Evolutionary conservation across 2,329 filamentous ascomycete genomes (phyloP).

Genomic region (Orbilia quercus): DNA sequence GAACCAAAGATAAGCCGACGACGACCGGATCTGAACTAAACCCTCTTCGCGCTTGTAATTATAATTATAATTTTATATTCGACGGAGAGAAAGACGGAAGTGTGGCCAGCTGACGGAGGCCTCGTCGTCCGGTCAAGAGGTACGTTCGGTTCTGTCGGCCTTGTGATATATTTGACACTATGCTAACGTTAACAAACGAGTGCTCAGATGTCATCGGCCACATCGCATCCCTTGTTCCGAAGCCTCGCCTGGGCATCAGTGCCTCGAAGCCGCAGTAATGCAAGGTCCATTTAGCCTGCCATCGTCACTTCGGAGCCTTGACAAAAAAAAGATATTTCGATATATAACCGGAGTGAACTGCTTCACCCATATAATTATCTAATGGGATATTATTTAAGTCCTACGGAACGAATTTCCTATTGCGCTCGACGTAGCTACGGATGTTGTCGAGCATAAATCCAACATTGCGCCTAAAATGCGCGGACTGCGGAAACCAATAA

Average conservation of each 20-base stretch:
- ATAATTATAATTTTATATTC: slow-evolving; percentile 25
- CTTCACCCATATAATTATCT: no score
- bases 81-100: neutral
- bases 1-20: no score
- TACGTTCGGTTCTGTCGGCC: slow-evolving; percentile 15
- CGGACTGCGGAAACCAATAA: no score
- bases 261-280: slow-evolving; percentile 1
- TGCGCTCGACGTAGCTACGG: no score
- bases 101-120: slow-evolving; percentile 34
- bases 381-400: no score
- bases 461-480: no score
- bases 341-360: no score
- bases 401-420: no score
- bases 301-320: neutral
- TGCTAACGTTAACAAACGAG: neutral
- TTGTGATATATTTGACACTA: slow-evolving; percentile 41
- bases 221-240: slow-evolving; percentile 1
- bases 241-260: slow-evolving; percentile 12
- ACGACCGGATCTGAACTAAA: no score
- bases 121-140: slow-evolving; percentile 21
- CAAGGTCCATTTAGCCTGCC: slow-evolving; percentile 21
- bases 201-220: slow-evolving; percentile 18
- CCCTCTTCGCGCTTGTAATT: no score
- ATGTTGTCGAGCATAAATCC: no score
- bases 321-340: no score